A percentile compares a stretch with the other conserved stretches of the same genome.
phyloP scores from a whole-genome alignment of 345 rosid genomes.

The Syzygium aqueum region DNA sequence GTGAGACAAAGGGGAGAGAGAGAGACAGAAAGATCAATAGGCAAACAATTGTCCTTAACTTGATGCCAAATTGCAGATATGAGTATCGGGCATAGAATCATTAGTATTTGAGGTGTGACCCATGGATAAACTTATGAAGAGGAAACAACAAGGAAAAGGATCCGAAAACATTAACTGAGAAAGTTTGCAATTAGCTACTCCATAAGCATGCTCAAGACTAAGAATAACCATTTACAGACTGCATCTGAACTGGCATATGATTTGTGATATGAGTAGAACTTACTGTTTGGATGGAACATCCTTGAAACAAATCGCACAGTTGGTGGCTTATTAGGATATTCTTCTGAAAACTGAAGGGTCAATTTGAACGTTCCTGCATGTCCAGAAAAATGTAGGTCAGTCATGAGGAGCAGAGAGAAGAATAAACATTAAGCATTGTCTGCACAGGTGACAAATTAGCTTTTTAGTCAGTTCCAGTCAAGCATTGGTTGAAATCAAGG shows the following conservation, averaged over 20 bases:
- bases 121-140: neutral
- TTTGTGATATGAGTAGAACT: slow-evolving; percentile 8
- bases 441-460: neutral
- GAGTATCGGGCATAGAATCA: neutral
- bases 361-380: slow-evolving; percentile 63
- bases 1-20: neutral
- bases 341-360: slow-evolving; percentile 67
- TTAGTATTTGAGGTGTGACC: neutral
- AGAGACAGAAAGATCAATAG: neutral
- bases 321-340: slow-evolving; percentile 80
- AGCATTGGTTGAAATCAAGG: neutral
- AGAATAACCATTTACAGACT: neutral
- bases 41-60: neutral
- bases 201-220: neutral
- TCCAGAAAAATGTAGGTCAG: neutral
- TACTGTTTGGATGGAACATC: slow-evolving; percentile 85
- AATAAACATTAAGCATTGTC: neutral
- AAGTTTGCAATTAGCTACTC: neutral
- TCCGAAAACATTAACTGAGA: neutral
- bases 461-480: neutral
- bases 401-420: neutral
- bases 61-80: neutral
- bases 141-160: neutral
- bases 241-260: neutral
- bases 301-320: slow-evolving; percentile 74